A percentile compares a stretch with the other conserved stretches of the same genome.
Evolutionary conservation across 140 eudicot genomes (phyloP).

Genomic region (Bidens hawaiensis): DNA sequence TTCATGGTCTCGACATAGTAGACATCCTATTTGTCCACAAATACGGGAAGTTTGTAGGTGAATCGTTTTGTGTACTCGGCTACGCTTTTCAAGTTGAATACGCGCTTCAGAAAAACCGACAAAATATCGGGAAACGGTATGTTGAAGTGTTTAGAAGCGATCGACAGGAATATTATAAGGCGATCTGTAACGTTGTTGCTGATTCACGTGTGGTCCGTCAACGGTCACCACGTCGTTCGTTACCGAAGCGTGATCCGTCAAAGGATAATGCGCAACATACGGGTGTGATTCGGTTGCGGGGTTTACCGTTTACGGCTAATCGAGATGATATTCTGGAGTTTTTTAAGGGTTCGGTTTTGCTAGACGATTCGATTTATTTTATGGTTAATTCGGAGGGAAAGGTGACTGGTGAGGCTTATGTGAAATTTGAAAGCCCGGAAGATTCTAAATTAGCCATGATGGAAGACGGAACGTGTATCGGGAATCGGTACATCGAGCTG

Average conservation of each 20-base stretch:
- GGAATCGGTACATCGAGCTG: conserved; percentile 84
- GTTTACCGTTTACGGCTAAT: conserved; percentile 78
- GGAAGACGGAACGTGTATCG: conserved; percentile 77
- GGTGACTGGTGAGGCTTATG: conserved; percentile 89
- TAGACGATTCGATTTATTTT: conserved; percentile 65
- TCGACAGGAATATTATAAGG: conserved; percentile 81
- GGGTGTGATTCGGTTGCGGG: conserved; percentile 79
- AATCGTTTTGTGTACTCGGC: conserved; percentile 80
- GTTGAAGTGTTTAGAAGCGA: conserved; percentile 90
- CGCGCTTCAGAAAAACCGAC: conserved; percentile 83
- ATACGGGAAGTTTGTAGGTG: conserved; percentile 80
- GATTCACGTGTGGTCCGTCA: conserved; percentile 52
- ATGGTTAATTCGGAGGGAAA: conserved; percentile 72
- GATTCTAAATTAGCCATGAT: conserved; percentile 86
- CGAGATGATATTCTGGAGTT: conserved; percentile 73
- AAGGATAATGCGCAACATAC: conserved; percentile 68
- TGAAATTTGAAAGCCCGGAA: conserved; percentile 75
- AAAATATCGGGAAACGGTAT: conserved; percentile 85
- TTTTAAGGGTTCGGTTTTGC: conserved; percentile 56
- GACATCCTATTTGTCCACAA: conserved; percentile 75
- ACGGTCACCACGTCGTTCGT: conserved; percentile 53
- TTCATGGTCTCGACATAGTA: conserved; percentile 86
- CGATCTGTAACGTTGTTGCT: conserved; percentile 62
- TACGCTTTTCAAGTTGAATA: conserved; percentile 87
- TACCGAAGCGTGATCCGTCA: conserved; percentile 44